phyloP scores from a whole-genome alignment of 2,329 filamentous ascomycete species.

The Aureobasidium vineae region DNA sequence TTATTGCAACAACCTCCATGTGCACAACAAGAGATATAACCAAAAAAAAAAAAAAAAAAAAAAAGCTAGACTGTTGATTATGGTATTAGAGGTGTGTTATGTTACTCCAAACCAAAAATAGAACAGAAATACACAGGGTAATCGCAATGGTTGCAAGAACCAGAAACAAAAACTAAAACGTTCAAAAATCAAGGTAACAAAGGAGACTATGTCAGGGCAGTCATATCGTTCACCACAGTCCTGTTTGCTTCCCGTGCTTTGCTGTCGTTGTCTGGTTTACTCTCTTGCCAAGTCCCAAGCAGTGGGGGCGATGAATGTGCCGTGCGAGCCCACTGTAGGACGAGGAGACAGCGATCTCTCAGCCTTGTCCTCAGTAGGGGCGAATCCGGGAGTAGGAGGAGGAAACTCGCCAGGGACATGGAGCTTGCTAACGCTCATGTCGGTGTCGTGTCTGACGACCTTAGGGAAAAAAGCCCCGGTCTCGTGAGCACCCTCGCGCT shows the following conservation, averaged over 20 bases:
- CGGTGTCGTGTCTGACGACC: slow-evolving; percentile 47
- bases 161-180: background rate
- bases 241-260: slow-evolving; percentile 11
- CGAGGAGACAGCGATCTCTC: background rate
- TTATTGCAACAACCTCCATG: too few relatives aligned
- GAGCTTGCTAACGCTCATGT: slow-evolving; percentile 59
- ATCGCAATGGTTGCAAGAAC: background rate
- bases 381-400: slow-evolving; percentile 9
- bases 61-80: background rate
- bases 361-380: background rate
- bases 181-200: background rate
- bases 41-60: too few relatives aligned
- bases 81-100: background rate
- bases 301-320: slow-evolving; percentile 6
- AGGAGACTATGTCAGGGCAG: background rate
- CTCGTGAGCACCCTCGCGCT: slow-evolving; percentile 38
- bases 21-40: too few relatives aligned
- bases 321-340: background rate
- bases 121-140: background rate
- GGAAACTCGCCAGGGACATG: slow-evolving; percentile 66
- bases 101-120: background rate
- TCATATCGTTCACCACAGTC: background rate
- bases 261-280: background rate
- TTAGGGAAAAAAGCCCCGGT: slow-evolving; percentile 51
- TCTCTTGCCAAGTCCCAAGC: slow-evolving; percentile 23